phyloP scores from a whole-genome alignment of 2,329 filamentous ascomycete species.

The Coleophoma cylindrospora region DNA sequence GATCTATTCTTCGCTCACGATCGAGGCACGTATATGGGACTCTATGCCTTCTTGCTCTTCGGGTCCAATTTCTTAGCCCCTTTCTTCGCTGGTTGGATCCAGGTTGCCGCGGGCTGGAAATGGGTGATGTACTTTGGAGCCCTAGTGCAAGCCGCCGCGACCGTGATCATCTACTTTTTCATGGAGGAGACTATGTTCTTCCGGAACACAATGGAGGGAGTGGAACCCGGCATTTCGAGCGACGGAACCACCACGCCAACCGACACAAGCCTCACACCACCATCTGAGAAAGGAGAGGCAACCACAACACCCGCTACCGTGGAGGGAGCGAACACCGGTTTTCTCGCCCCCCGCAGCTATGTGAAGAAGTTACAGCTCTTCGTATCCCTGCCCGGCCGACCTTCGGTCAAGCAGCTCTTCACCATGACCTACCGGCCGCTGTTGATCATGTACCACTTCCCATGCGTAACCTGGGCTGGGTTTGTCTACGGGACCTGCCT shows the following conservation, averaged over 20 bases:
- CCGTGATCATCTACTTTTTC: conserved; percentile 47
- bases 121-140: conserved; percentile 47
- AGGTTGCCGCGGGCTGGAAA: conserved; percentile 38
- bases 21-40: conserved; percentile 33
- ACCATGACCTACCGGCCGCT: conserved; percentile 11
- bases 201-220: conserved; percentile 2
- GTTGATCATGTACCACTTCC: conserved; percentile 23
- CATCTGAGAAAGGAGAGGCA: not conserved
- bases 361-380: not conserved
- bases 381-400: not conserved
- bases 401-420: conserved; percentile 15
- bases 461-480: conserved; percentile 22
- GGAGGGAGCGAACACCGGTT: not conserved
- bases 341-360: not conserved
- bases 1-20: conserved; percentile 39
- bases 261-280: not conserved
- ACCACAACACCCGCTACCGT: not conserved
- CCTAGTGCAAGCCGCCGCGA: conserved; percentile 40
- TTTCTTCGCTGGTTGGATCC: conserved; percentile 41
- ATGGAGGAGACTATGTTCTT: conserved; percentile 47
- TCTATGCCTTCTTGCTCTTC: conserved; percentile 37
- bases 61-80: conserved; percentile 34
- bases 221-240: not conserved
- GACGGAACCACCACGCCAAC: not conserved
- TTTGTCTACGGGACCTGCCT: conserved; percentile 22